Evolutionary conservation across 75 land plant genomes (phyloP), one percentile per base, ranked within the genome.

Genomic region (Adiantum capillusveneris): DNA sequence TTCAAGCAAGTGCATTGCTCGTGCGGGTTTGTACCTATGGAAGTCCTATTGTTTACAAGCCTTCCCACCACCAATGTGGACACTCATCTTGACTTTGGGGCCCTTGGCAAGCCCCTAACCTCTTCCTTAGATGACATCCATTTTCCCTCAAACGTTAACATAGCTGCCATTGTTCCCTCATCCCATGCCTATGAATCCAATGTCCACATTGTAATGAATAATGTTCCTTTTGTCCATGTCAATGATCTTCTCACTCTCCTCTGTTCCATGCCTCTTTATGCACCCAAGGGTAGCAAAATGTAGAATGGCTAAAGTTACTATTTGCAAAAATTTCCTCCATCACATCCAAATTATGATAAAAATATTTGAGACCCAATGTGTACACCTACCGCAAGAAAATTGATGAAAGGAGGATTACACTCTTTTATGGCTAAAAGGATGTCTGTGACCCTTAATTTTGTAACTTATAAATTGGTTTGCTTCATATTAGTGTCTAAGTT

Each of bases 51-150:
- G 55, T 53, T 53, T 24, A 53, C 55, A 11, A 24, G 29, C 29
- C 28, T 53, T 25, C 55, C 55, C 29, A 18, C 14, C 28, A 14
- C 28, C 25, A 24, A 53, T 14, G 25, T 19, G 3, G 29, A 19
- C 25, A 5, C 25, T 27, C 25, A 26, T 2, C 25, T 53, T 27
- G 55, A 53, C 55, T 53, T 53, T 53, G 55, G 55, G 9, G 55
- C 6, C 2, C 2, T 53, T 13, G 55, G 55, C 12, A 22, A 14
- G 28, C 55, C 55, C 25, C 28, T 9, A 34, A 25, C 24, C 6
- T 53, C 55, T 27, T 5, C 28, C 14, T 25, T 14, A 53, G 28
- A 26, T 14, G 16, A 11, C 55, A 24, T 53, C 29, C 28, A 26
- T 6, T 26, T 53, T 14, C 55, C 55, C 29, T 24, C 28, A 25